A percentile compares a stretch with the other conserved stretches of the same genome.
Evolutionary conservation across 768 basidiomycete genomes (phyloP).

Genomic region (Clathrus columnatus): DNA sequence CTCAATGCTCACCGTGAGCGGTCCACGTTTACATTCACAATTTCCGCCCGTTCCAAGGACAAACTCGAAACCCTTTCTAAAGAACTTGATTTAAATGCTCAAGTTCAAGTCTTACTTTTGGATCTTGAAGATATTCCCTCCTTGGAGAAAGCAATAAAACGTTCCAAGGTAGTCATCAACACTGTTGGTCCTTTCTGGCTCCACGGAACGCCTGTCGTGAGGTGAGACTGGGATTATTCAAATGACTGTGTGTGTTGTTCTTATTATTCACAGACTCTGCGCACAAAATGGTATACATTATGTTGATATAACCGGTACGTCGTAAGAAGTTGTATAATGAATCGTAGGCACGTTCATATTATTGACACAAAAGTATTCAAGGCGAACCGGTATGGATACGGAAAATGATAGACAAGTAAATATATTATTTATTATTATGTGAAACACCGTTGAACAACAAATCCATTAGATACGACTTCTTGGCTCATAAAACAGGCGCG

Average conservation of each 20-base stretch:
- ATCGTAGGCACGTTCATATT: no score
- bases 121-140: slow-evolving; percentile 49
- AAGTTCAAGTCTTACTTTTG: slow-evolving; percentile 39
- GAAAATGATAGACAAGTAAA: slow-evolving; percentile 49
- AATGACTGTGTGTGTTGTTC: neutral
- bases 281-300: slow-evolving; percentile 71
- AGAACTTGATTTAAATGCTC: slow-evolving; percentile 36
- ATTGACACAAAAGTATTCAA: no score
- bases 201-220: slow-evolving; percentile 66
- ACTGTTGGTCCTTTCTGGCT: slow-evolving; percentile 67
- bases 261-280: slow-evolving; percentile 44
- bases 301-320: slow-evolving; percentile 59
- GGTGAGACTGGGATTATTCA: slow-evolving; percentile 28
- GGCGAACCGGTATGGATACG: slow-evolving; percentile 60
- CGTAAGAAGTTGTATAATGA: no score
- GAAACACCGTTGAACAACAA: neutral
- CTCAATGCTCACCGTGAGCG: slow-evolving; percentile 56
- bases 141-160: slow-evolving; percentile 49
- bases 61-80: slow-evolving; percentile 49
- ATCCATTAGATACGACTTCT: slow-evolving; percentile 51
- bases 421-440: slow-evolving; percentile 14
- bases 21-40: slow-evolving; percentile 50
- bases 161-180: slow-evolving; percentile 63
- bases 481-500: slow-evolving; percentile 59
- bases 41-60: slow-evolving; percentile 58